Conservation (phyloP, 305 asterid species). For the Petunia hybrid region DNA sequence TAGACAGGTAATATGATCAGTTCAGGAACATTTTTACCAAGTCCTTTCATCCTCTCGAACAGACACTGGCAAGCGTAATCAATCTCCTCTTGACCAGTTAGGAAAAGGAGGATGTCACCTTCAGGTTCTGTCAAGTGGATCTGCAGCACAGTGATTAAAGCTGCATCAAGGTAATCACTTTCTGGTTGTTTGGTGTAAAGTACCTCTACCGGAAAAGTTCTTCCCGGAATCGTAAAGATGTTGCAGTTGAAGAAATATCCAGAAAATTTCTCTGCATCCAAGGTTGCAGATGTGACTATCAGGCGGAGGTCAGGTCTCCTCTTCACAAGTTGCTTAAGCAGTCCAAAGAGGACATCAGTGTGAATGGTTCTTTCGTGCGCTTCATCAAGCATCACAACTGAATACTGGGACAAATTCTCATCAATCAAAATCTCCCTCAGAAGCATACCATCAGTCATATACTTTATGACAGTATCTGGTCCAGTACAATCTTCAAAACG, state of each 20-base stretch:
- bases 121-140: too few species aligned
- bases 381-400: conserved; percentile 44
- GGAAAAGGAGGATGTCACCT: too few species aligned
- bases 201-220: conserved; percentile 82
- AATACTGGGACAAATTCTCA: too few species aligned
- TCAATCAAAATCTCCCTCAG: too few species aligned
- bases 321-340: conserved; percentile 13
- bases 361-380: conserved; percentile 87
- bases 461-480: conserved; percentile 89
- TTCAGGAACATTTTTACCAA: too few species aligned
- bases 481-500: conserved; percentile 40
- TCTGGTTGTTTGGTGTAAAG: conserved; percentile 83
- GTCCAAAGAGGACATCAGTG: conserved; percentile 82
- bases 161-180: conserved; percentile 31
- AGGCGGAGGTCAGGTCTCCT: conserved; percentile 84
- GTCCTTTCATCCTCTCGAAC: conserved; percentile 49
- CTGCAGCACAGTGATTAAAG: too few species aligned
- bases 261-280: conserved; percentile 90
- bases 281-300: conserved; percentile 85
- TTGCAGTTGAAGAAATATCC: conserved; percentile 83
- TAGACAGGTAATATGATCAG: too few species aligned
- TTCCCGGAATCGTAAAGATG: conserved; percentile 39
- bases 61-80: conserved; percentile 83
- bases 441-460: conserved; percentile 66
- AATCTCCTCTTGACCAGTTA: not conserved